Evolutionary conservation across 768 basidiomycete genomes (phyloP), one percentile per base, ranked within the genome.

Genomic region (Mycena capillaripes): DNA sequence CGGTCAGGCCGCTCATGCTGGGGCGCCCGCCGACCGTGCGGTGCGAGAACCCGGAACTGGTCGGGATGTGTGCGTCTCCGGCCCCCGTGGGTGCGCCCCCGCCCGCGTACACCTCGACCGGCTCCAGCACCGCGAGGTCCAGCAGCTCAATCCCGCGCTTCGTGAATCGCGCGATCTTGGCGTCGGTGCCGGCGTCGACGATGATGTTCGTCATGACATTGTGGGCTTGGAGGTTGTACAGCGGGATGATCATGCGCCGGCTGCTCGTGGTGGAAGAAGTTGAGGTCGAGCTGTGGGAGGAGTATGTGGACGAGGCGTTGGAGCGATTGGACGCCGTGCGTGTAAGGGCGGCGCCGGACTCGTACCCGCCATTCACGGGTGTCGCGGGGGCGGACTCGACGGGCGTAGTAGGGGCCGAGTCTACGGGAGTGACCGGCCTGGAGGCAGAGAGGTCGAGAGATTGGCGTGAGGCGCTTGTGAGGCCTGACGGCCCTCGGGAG

Each of bases 151-250:
- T 82, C 2, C 93, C 92, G 5, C 92, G 87, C 74, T 88, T 91
- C 65, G 86, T 84, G 78, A 95, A 96, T 73, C 89, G 92, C 4
- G 95, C 94, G 42, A 96, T 91, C 82, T 93, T 94, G 25, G 93
- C 92, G 69, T 96, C 95, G 0, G 95, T 96, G 46, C 95, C 95
- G 0, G 95, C 95, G 78, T 97, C 95, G 32, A 95, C 89, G 66
- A 97, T 92, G 40, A 91, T 89, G 76, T 96, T 97, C 16, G 94
- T 91, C 87, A 96, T 87, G 59, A 97, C 93, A 72, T 95, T 93
- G 80, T 97, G 95, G 0, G 95, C 95, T 70, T 93, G 92, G 25
- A 97, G 87, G 77, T 96, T 96, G 82, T 96, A 95, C 3, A 97
- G 84, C 0, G 95, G 95, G 66, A 96, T 91, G 78, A 96, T 96